Percentiles rank a stretch among this genome's conserved stretches.
Evolutionary conservation across 2,329 filamentous ascomycete genomes (phyloP).

Genomic region (Pseudogymnoascus sp.): DNA sequence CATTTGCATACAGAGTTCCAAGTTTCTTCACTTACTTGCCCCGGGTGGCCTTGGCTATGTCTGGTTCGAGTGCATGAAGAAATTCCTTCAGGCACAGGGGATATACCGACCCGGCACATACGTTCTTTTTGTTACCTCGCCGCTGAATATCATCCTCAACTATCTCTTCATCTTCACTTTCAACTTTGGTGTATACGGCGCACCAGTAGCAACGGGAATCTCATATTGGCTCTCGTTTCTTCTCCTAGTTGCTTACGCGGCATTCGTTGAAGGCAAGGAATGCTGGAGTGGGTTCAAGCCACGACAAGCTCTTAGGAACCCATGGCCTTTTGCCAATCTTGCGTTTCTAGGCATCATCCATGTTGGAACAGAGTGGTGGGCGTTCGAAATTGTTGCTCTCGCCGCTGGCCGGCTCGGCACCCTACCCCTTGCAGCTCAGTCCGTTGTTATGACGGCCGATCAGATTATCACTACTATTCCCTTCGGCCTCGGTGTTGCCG

Average conservation of each 20-base stretch:
- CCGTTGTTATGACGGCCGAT: constrained; percentile 83
- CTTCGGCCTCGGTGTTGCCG: constrained; percentile 77
- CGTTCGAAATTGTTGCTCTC: constrained; percentile 82
- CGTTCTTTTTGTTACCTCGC: constrained; percentile 73
- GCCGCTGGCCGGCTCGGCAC: constrained; percentile 75
- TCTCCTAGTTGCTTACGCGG: constrained; percentile 64
- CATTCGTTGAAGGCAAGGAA: constrained; percentile 60
- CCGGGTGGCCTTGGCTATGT: constrained; percentile 80
- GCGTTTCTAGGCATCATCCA: constrained; percentile 71
- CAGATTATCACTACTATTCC: constrained; percentile 74
- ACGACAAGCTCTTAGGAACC: constrained; percentile 54
- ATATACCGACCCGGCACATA: constrained; percentile 71
- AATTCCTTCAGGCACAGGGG: constrained; percentile 82
- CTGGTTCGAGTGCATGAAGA: constrained; percentile 80
- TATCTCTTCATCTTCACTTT: constrained; percentile 70
- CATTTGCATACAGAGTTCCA: constrained; percentile 64
- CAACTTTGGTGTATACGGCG: constrained; percentile 64
- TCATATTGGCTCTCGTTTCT: constrained; percentile 81
- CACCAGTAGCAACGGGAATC: constrained; percentile 72
- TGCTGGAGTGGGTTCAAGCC: constrained; percentile 70
- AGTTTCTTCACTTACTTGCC: constrained; percentile 64
- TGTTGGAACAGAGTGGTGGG: constrained; percentile 90
- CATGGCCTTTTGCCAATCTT: constrained; percentile 63
- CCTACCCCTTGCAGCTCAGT: constrained; percentile 71
- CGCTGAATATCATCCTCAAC: constrained; percentile 72